These are phyloP conservation scores for Tulasnella sp. DNA, from an alignment of 768 basidiomycete genomes.

Conservation along the genomic window DNA sequence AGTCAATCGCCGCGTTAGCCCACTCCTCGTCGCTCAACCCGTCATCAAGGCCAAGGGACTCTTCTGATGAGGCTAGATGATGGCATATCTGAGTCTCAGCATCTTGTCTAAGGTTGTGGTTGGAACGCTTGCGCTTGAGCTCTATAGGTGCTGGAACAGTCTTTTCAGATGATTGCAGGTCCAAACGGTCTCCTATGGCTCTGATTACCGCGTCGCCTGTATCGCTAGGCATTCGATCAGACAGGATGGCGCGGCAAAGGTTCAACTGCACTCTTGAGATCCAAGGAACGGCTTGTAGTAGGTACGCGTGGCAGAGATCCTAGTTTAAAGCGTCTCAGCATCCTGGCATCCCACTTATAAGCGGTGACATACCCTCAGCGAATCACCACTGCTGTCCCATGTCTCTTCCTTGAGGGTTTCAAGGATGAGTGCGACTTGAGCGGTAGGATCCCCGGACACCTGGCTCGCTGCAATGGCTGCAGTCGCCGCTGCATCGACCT, in stretches of 20 bases:
- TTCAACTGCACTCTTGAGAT: background rate
- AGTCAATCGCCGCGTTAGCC: slow-evolving; percentile 35
- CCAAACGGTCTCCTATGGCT: slow-evolving; percentile 23
- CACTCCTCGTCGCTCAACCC: slow-evolving; percentile 33
- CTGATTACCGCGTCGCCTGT: background rate
- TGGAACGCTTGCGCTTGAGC: slow-evolving; percentile 28
- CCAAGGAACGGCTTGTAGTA: background rate
- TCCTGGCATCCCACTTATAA: too few species aligned
- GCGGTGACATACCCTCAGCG: slow-evolving; percentile 4
- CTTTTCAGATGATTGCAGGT: slow-evolving; percentile 18
- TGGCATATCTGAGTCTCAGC: slow-evolving; percentile 27
- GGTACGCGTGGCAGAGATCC: background rate
- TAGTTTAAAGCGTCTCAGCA: background rate
- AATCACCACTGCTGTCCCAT: slow-evolving; percentile 28
- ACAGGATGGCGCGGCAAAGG: background rate
- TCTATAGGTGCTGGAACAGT: slow-evolving; percentile 21
- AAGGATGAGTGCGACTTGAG: slow-evolving; percentile 28
- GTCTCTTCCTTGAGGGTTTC: slow-evolving; percentile 32
- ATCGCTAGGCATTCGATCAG: background rate
- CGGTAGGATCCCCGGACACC: background rate
- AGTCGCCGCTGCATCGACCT: slow-evolving; percentile 24
- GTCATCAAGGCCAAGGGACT: slow-evolving; percentile 26
- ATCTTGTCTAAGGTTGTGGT: slow-evolving; percentile 43
- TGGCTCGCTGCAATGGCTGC: background rate
- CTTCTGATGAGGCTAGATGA: too few species aligned